phyloP scores from a whole-genome alignment of 371 early-diverging fungal genomes.

The Nematocida parisii region DNA sequence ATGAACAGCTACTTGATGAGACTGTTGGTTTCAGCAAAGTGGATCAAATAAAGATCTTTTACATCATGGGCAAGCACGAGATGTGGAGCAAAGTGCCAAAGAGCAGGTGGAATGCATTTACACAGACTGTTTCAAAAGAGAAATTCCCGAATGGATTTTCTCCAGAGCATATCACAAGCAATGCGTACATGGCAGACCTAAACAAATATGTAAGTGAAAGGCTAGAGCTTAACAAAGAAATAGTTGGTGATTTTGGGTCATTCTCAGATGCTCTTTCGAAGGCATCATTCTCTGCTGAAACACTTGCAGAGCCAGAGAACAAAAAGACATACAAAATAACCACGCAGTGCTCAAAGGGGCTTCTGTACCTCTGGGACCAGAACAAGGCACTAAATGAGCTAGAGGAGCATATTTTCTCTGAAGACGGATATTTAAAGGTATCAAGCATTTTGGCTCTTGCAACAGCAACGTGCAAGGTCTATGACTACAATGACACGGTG shows the following conservation, averaged over 20 bases:
- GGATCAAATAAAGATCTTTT: conserved; percentile 33
- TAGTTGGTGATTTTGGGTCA: conserved; percentile 11
- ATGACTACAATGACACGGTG: conserved; percentile 62
- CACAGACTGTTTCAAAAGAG: not conserved
- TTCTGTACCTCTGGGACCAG: conserved; percentile 62
- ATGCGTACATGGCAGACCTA: conserved; percentile 27
- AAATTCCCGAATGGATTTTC: not conserved
- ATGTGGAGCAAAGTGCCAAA: not conserved
- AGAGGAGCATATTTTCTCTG: conserved; percentile 63
- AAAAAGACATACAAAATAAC: conserved; percentile 58
- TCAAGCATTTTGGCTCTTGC: conserved; percentile 63
- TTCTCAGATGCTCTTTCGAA: conserved; percentile 54
- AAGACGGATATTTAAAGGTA: conserved; percentile 43
- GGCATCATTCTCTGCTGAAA: conserved; percentile 37
- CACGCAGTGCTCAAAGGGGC: conserved; percentile 50
- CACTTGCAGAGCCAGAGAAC: conserved; percentile 34
- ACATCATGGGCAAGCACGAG: conserved; percentile 36
- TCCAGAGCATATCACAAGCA: not conserved
- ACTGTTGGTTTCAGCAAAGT: not conserved
- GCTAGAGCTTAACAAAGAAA: conserved; percentile 31
- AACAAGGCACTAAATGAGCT: conserved; percentile 59
- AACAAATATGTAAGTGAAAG: conserved; percentile 39
- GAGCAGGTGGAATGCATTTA: not conserved
- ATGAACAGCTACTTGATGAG: conserved; percentile 15
- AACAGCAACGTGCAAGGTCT: conserved; percentile 22